Base-by-base conservation (phyloP, 2,329 filamentous ascomycete species). In the Epichloe amarillans region DNA sequence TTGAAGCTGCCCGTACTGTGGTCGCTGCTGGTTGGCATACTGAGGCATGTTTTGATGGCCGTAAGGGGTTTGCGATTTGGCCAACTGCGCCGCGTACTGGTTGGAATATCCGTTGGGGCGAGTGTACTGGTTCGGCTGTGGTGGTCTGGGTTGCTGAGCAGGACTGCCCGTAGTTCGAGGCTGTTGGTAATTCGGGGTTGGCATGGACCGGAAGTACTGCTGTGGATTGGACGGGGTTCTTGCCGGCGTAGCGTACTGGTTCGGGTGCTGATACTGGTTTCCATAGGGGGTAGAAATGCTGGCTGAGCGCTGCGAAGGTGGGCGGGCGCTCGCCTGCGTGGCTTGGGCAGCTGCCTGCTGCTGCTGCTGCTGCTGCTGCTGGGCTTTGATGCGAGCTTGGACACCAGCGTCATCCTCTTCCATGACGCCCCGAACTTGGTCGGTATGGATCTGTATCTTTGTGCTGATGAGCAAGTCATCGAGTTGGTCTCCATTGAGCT, bases 401-500 rank as follows among this genome's bases (percentile, higher is more conserved):
- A 75, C 64, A 40, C 76, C 77, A 39, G 74, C 74, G 56, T 88
- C 84, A 57, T 95, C 88, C 58, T 91, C 87, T 58, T 94, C 88
- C 79, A 94, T 83, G 4, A 84, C 80, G 4, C 89, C 89, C 55
- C 77, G 79, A 64, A 86, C 86, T 60, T 88, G 81, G 48, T 84
- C 81, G 6, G 77, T 81, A 53, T 86, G 80, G 45, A 94, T 72
- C 53, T 88, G 70, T 19, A 95, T 77, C 62, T 82, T 88, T 44
- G 82, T 87, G 68, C 84, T 91, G 62, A 95, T 84, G 55, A 87
- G 83, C 46, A 95, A 72, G 52, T 89, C 86, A 33, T 83, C 84
- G n/a, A 95, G 69, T 64, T 89, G 86, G 62, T 94, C 85, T 10
- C 88, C 88, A 59, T 94, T 84, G 54, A 95, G 72, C 60, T 93